phyloP scores from a whole-genome alignment of 257 asterid species.

The Penstemon barbatus region DNA sequence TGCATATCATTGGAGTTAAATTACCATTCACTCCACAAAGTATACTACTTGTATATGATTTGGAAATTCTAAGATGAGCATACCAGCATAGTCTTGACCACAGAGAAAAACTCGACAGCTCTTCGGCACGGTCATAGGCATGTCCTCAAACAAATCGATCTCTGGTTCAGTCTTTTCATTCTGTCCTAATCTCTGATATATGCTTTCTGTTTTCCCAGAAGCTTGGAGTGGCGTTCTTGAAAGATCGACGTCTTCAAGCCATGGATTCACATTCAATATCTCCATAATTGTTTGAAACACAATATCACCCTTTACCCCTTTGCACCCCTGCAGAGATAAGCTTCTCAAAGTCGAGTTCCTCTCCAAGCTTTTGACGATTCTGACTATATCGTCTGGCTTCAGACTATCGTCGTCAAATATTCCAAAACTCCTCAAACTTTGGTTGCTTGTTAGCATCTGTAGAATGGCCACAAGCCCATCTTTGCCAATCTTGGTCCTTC shows the following conservation, averaged over 20 bases:
- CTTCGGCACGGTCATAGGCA: constrained; percentile 65
- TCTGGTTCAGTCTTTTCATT: constrained; percentile 53
- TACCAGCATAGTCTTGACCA: constrained; percentile 79
- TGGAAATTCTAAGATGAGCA: background rate
- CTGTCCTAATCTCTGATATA: constrained; percentile 59
- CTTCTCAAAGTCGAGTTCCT: constrained; percentile 57
- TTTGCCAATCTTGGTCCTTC: constrained; percentile 63
- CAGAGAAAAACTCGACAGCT: constrained; percentile 68
- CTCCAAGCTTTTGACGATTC: constrained; percentile 66
- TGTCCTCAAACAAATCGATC: constrained; percentile 59
- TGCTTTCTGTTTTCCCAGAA: constrained; percentile 58
- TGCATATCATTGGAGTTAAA: too few relatives aligned
- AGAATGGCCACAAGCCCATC: constrained; percentile 64
- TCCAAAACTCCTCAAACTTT: constrained; percentile 52
- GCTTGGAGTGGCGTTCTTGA: constrained; percentile 63
- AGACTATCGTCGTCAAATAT: constrained; percentile 65
- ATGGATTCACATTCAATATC: constrained; percentile 74
- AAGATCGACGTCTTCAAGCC: constrained; percentile 79
- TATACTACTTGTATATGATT: background rate
- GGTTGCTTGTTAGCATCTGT: constrained; percentile 65
- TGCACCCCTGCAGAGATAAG: constrained; percentile 72
- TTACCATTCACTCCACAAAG: too few relatives aligned
- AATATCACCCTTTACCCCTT: constrained; percentile 71
- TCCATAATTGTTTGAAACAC: constrained; percentile 59
- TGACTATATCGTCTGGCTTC: constrained; percentile 48